Evolutionary conservation across 352 stramenopile genomes (phyloP), one percentile per base, ranked within the genome.

Genomic region (Pythium aristosporum): DNA sequence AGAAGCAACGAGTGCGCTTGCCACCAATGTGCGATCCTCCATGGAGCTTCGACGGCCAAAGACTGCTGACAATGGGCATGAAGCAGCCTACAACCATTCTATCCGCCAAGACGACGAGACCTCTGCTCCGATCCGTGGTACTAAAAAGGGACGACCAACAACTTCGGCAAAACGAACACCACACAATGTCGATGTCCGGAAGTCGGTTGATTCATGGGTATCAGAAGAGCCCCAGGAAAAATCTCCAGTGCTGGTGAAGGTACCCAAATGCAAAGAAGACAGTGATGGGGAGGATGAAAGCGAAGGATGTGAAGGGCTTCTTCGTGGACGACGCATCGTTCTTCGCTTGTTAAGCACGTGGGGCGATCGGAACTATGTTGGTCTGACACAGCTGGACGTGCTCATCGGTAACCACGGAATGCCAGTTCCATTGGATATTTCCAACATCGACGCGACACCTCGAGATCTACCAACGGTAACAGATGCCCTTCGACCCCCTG

Each of bases 341-440:
- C 65, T 96, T 30, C 69, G 78, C 10, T 50, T 95, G 21, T 59
- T 82, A 11, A 80, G 54, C 42, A 91, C 88, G 2, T 96, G 87
- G 84, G 88, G 87, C 1, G 88, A 96, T 57, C 54, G 51, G 5
- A 87, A 93, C 61, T 96, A 96, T 60, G 79, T 96, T n/a, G 88
- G 88, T 1, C 65, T 96, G 21, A 94, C 84, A 1, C 77, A 94
- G 59, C 42, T 96, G 4, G 73, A 87, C 30, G 81, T 94, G 0
- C 67, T 91, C 1, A 72, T 89, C 3, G 80, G 82, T 0, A 73
- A 67, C 13, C 63, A 73, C 8, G 82, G 73, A 0, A 73, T 57
- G 8, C 65, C 68, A 25, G 70, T 89, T 7, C 52, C 76, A 11
- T 44, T 92, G 3, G 68, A 88, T 20, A 6, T 73, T 12, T 55